These are phyloP conservation scores for Fusarium tupiense DNA, from an alignment of 2,329 filamentous ascomycete species.

Conservation along the genomic window DNA sequence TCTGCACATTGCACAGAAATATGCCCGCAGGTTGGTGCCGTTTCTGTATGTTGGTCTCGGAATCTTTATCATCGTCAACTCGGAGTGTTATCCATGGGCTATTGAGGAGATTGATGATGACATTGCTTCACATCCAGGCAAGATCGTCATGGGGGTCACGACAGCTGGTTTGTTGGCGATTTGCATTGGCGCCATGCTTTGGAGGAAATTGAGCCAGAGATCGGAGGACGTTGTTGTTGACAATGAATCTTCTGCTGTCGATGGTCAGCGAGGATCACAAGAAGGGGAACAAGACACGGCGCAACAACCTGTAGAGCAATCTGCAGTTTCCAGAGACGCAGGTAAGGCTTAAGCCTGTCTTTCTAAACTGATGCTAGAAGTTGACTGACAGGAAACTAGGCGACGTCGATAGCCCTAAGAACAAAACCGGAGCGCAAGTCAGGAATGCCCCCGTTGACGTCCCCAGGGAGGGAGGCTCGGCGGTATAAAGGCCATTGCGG, in stretches of 20 bases:
- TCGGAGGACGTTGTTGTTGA: background rate
- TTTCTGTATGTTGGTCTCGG: background rate
- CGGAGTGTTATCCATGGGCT: background rate
- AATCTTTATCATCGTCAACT: slow-evolving; percentile 1
- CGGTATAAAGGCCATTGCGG: background rate
- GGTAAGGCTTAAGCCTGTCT: background rate
- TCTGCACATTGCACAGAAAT: background rate
- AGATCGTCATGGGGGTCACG: background rate
- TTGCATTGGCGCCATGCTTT: background rate
- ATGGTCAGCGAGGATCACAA: background rate
- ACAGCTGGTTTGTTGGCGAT: background rate
- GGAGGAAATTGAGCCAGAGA: background rate
- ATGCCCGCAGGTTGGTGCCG: background rate
- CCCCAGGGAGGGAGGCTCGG: background rate
- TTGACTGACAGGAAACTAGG: background rate
- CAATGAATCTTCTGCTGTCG: background rate
- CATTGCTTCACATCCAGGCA: background rate
- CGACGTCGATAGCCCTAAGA: fast-evolving
- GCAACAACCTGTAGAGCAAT: background rate
- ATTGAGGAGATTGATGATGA: slow-evolving; percentile 1
- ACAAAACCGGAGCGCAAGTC: background rate
- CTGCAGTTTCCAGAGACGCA: background rate
- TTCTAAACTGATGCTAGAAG: fast-evolving
- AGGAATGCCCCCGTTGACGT: background rate
- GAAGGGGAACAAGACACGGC: fast-evolving